Percentiles rank a stretch among this genome's conserved stretches.
Conservation (phyloP, 2,329 filamentous ascomycete species). For the Hymenotorrendiella dingleyae region DNA sequence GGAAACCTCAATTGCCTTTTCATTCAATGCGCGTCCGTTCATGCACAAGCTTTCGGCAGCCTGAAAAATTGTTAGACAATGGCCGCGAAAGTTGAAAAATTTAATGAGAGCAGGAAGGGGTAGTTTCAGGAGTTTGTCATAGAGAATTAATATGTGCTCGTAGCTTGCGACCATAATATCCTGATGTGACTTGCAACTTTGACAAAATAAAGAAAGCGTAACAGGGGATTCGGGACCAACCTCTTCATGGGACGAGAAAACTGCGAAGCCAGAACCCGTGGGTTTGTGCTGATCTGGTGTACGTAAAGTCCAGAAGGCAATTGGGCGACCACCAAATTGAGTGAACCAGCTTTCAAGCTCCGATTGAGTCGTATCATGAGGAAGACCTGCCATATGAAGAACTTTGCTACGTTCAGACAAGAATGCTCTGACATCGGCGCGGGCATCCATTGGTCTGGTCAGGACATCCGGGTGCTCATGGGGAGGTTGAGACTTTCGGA, state of each 20-base stretch:
- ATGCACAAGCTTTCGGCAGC: constrained; percentile 97
- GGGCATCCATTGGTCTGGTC: constrained; percentile 90
- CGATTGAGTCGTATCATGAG: constrained; percentile 96
- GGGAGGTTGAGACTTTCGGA: constrained; percentile 90
- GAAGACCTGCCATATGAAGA: constrained; percentile 92
- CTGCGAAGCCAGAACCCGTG: constrained; percentile 96
- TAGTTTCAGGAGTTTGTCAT: constrained; percentile 23
- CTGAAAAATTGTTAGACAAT: constrained; percentile 43
- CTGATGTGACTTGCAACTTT: constrained; percentile 22
- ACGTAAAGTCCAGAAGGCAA: constrained; percentile 97
- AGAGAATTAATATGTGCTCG: constrained; percentile 28
- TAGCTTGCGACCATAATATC: constrained; percentile 22
- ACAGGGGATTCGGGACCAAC: constrained; percentile 42
- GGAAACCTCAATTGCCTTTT: constrained; percentile 98
- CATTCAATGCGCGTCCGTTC: constrained; percentile 96
- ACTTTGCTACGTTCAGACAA: constrained; percentile 96
- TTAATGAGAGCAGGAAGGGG: constrained; percentile 19
- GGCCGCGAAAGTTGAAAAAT: constrained; percentile 28
- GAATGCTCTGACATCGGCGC: constrained; percentile 93
- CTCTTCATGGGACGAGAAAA: constrained; percentile 99
- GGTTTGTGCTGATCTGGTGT: constrained; percentile 99
- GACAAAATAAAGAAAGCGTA: constrained; percentile 25
- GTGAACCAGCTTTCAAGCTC: constrained; percentile 99
- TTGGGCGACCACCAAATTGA: constrained; percentile 93
- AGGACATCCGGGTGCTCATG: constrained; percentile 94